Percentiles rank a stretch among this genome's conserved stretches.
phyloP scores from a whole-genome alignment of 805 yeast species.

The Lachancea cidri region DNA sequence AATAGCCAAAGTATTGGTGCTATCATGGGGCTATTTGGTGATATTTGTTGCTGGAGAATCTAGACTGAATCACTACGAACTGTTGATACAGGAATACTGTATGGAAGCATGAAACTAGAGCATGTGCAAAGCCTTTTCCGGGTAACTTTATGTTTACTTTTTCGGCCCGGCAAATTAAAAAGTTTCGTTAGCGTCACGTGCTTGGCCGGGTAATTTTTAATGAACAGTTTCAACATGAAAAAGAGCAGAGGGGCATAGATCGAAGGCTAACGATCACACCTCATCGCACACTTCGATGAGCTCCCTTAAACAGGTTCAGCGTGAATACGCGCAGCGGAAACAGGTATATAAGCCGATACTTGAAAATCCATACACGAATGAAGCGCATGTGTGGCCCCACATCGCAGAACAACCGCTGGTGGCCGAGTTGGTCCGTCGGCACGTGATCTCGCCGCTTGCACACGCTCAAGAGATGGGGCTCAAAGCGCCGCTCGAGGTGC shows the following conservation, averaged over 20 bases:
- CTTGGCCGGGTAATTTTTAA: too few species aligned
- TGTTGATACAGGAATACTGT: neutral
- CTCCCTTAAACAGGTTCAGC: conserved; percentile 47
- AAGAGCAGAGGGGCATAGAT: too few species aligned
- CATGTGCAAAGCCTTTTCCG: too few species aligned
- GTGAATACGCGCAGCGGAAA: conserved; percentile 36
- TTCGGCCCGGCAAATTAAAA: too few species aligned
- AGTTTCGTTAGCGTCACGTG: too few species aligned
- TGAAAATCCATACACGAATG: conserved; percentile 56
- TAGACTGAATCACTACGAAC: neutral
- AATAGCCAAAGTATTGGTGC: neutral
- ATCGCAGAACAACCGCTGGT: conserved; percentile 37
- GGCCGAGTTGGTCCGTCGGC: conserved; percentile 34
- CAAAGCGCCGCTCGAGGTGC: conserved; percentile 21
- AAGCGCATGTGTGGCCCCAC: conserved; percentile 39
- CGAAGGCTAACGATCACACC: too few species aligned
- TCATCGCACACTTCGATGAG: conserved; percentile 4
- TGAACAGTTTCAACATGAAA: too few species aligned
- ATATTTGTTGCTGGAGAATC: neutral
- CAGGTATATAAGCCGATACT: conserved; percentile 61
- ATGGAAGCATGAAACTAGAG: neutral
- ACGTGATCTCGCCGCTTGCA: conserved; percentile 29
- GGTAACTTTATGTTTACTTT: too few species aligned
- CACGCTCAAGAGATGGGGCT: conserved; percentile 12
- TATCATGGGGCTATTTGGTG: neutral